A percentile compares a stretch with the other conserved stretches of the same genome.
Evolutionary conservation across 345 rosid genomes (phyloP).

Genomic region (Euclidium syriacum): DNA sequence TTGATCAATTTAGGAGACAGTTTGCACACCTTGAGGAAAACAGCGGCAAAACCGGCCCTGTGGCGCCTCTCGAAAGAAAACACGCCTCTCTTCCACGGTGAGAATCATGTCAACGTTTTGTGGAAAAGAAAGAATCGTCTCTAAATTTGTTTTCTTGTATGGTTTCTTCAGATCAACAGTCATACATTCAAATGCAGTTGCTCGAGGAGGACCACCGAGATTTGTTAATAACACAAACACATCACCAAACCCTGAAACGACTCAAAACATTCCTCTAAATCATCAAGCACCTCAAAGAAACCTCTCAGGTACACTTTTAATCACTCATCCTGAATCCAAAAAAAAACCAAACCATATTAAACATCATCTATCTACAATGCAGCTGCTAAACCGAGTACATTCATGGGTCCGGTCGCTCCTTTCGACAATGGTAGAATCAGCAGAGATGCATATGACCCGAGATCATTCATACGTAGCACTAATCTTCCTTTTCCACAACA

Average conservation of each 20-base stretch:
- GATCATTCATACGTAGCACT: conserved; percentile 51
- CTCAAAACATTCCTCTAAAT: conserved; percentile 42
- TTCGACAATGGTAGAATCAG: conserved; percentile 44
- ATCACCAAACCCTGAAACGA: conserved; percentile 32
- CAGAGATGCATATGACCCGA: conserved; percentile 63
- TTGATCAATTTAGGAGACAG: conserved; percentile 90
- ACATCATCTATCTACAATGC: conserved; percentile 5
- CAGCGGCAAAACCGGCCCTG: conserved; percentile 63
- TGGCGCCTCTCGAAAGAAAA: conserved; percentile 72
- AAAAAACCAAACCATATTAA: neutral
- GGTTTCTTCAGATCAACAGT: conserved; percentile 75
- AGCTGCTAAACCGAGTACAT: conserved; percentile 66
- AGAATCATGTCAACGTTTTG: neutral
- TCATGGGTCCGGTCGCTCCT: conserved; percentile 57
- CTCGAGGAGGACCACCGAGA: conserved; percentile 43
- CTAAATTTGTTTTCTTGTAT: conserved; percentile 8
- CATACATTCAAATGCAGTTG: conserved; percentile 52
- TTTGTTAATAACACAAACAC: conserved; percentile 36
- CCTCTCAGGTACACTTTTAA: conserved; percentile 47
- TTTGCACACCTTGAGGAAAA: conserved; percentile 90
- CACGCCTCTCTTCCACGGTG: conserved; percentile 90
- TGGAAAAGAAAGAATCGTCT: neutral
- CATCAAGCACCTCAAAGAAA: conserved; percentile 50
- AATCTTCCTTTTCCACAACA: conserved; percentile 38
- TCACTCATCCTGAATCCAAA: conserved; percentile 6